phyloP scores from a whole-genome alignment of 2,329 filamentous ascomycete species.

The Fusarium dlaminii region DNA sequence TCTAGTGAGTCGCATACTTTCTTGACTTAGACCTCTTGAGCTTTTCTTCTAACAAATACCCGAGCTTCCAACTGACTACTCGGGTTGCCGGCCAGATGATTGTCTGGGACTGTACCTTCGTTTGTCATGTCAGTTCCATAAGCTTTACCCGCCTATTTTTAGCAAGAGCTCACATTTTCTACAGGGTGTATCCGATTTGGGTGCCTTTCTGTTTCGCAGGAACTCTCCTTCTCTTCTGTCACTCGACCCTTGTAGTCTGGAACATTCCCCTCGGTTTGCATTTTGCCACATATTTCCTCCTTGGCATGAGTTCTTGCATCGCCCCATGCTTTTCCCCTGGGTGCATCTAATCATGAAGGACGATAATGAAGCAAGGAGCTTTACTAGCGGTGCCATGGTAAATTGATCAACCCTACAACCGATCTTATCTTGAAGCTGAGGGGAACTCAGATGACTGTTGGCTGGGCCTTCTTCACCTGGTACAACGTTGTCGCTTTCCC shows the following conservation, averaged over 20 bases:
- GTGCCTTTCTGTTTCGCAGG: conserved; percentile 40
- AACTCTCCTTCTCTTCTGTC: conserved; percentile 34
- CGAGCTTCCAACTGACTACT: conserved; percentile 32
- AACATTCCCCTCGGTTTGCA: conserved; percentile 35
- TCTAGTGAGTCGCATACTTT: conserved; percentile 15
- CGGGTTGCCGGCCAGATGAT: conserved; percentile 41
- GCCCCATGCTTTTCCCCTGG: conserved; percentile 39
- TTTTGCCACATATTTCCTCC: conserved; percentile 29
- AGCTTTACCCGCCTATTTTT: not conserved
- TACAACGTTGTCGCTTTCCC: conserved; percentile 39
- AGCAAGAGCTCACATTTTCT: not conserved
- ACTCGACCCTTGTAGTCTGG: conserved; percentile 37
- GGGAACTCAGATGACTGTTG: conserved; percentile 42
- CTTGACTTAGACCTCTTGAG: not conserved
- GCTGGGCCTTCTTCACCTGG: conserved; percentile 39
- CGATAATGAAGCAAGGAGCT: conserved; percentile 29
- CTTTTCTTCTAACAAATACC: not conserved
- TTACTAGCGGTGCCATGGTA: conserved; percentile 42
- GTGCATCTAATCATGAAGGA: conserved; percentile 40
- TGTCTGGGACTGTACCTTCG: conserved; percentile 39
- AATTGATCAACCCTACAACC: not conserved
- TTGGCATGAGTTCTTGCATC: conserved; percentile 35
- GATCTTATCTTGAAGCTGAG: not conserved
- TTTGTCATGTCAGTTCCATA: conserved; percentile 20
- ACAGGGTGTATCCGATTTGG: conserved; percentile 37